A percentile compares a stretch with the other conserved stretches of the same genome.
phyloP scores from a whole-genome alignment of 176 grass and related monocot species.

The Raddia distichophylla region DNA sequence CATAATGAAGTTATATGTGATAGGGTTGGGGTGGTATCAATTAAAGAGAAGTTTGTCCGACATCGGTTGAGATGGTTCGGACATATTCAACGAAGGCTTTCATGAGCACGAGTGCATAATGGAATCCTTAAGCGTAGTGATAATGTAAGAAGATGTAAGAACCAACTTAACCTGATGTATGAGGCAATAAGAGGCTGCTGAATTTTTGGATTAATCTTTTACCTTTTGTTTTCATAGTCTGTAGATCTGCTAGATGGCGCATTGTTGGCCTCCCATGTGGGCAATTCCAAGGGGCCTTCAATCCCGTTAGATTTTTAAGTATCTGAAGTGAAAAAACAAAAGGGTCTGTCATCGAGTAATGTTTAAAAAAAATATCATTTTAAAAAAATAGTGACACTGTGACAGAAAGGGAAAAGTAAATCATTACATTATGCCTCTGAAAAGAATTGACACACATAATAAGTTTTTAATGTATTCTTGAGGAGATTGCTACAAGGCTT shows the following conservation, averaged over 20 bases:
- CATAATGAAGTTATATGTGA: too few species aligned
- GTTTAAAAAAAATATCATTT: background rate
- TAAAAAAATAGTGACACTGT: background rate
- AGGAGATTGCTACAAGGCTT: background rate
- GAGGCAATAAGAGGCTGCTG: background rate
- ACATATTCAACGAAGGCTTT: too few species aligned
- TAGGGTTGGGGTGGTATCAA: too few species aligned
- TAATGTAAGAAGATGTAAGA: too few species aligned
- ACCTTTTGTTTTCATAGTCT: conserved; percentile 55
- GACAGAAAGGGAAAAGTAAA: background rate
- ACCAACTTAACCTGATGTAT: too few species aligned
- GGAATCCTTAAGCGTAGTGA: too few species aligned
- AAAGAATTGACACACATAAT: conserved; percentile 11
- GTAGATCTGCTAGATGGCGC: conserved; percentile 86
- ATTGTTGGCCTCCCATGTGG: conserved; percentile 97
- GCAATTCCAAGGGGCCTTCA: conserved; percentile 92
- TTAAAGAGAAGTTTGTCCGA: too few species aligned
- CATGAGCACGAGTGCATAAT: too few species aligned
- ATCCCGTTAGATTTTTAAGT: conserved; percentile 65
- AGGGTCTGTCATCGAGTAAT: conserved; percentile 3
- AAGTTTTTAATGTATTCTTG: background rate
- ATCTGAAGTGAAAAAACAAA: conserved; percentile 65
- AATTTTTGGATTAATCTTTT: background rate
- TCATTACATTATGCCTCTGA: conserved; percentile 18
- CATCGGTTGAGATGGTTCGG: too few species aligned